These are phyloP conservation scores for Letharia lupina DNA, from an alignment of 495 filamentous ascomycete genomes.

Conservation along the genomic window DNA sequence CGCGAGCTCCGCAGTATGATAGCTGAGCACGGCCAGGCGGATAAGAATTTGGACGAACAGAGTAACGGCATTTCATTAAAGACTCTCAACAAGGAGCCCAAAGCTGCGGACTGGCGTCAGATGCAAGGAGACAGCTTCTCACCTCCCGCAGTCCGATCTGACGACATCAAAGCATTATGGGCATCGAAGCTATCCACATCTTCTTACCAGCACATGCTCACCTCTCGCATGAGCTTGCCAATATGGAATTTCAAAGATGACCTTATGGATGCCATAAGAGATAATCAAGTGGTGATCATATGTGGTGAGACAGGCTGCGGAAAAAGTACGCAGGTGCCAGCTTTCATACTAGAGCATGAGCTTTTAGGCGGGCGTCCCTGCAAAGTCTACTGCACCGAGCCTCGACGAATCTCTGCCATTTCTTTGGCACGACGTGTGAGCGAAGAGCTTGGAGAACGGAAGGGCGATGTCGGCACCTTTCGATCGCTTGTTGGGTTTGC, in stretches of 20 bases:
- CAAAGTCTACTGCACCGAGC: constrained; percentile 92
- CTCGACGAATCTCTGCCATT: constrained; percentile 92
- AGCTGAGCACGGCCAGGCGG: constrained; percentile 29
- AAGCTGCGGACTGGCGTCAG: neutral
- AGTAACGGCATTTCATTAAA: neutral
- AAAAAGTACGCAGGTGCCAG: constrained; percentile 93
- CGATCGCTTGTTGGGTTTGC: constrained; percentile 88
- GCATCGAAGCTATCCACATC: constrained; percentile 52
- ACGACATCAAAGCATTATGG: constrained; percentile 59
- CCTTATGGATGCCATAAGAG: constrained; percentile 62
- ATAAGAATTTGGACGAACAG: neutral
- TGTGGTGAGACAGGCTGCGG: constrained; percentile 95
- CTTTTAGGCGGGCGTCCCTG: constrained; percentile 69
- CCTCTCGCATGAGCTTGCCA: constrained; percentile 61
- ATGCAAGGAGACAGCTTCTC: neutral
- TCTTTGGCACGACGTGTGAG: constrained; percentile 86
- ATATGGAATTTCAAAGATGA: constrained; percentile 79
- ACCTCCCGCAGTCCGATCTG: constrained; percentile 35
- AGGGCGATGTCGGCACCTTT: constrained; percentile 68
- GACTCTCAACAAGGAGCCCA: neutral
- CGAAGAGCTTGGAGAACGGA: constrained; percentile 83
- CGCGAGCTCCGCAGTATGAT: constrained; percentile 54
- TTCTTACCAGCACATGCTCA: constrained; percentile 43
- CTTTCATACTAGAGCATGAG: constrained; percentile 84
- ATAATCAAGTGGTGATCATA: constrained; percentile 75